Conservation (phyloP, 179 eudicot genomes). For the Vitellaria paradoxa region DNA sequence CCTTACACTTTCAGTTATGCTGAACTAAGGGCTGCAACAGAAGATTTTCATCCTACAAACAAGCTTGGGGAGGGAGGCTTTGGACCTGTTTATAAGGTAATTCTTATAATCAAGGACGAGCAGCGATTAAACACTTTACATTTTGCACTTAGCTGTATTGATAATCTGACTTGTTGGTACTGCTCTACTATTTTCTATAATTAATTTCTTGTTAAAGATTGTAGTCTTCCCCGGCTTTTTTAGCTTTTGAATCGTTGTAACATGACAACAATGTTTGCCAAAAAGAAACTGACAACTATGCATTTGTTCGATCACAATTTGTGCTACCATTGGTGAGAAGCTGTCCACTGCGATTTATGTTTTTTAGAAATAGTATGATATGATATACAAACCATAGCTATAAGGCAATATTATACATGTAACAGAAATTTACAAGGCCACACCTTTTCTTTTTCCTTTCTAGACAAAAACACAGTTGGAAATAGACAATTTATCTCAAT, state of each 20-base stretch:
- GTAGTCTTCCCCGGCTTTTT: background rate
- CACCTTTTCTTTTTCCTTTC: background rate
- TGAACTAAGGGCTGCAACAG: conserved; percentile 72
- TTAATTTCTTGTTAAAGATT: background rate
- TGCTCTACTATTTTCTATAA: background rate
- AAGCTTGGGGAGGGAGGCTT: conserved; percentile 97
- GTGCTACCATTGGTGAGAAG: background rate
- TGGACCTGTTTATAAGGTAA: conserved; percentile 86
- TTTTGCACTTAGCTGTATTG: background rate
- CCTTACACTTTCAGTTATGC: conserved; percentile 61
- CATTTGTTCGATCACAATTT: background rate
- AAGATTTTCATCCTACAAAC: conserved; percentile 57
- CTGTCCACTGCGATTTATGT: background rate
- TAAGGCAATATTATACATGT: background rate
- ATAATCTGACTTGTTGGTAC: background rate
- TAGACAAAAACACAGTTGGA: background rate
- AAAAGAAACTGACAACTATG: background rate
- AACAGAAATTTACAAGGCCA: background rate
- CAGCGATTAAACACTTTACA: background rate
- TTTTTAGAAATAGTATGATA: background rate
- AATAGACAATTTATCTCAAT: background rate
- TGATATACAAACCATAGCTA: background rate
- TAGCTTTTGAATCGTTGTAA: background rate
- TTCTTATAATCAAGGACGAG: conserved; percentile 10
- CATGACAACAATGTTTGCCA: background rate